Evolutionary conservation across 441 rosid genomes (phyloP), one percentile per base, ranked within the genome.

Genomic region (Rhodomyrtus psidioides): DNA sequence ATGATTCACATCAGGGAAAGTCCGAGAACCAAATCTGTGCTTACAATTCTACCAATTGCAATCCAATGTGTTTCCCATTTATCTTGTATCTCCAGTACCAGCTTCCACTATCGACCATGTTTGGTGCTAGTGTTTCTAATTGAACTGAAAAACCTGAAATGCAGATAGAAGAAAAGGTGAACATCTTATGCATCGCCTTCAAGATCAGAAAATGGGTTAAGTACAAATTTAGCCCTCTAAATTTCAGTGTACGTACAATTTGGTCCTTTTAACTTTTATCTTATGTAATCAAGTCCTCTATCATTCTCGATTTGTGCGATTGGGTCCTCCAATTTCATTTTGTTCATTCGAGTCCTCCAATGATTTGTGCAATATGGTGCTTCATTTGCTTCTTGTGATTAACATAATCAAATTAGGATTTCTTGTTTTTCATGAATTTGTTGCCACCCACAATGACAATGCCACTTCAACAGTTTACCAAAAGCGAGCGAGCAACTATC

Each of bases 51-150:
- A 92, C 89, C 90, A 91, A 81, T 87, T 95, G 94, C 93, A 97
- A 89, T 62, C 62, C 88, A 90, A 95, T 91, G 91, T 90, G 94
- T 49, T 90, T 30, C 79, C 94, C 94, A 2, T 92, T 84, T 83
- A 92, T 84, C 88, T 91, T 84, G 96, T 94, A 96, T 86, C 92
- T 92, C 99, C 98, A 97, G 70, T 91, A 92, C 98, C 98, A 96
- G 92, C 95, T 96, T 89, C 99, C 98, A 30, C 89, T 91, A 81
- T 94, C 94, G 90, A 90, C 89, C 91, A 85, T 75, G 60, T 85
- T 90, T 51, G 88, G 89, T 81, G 92, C 91, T 39, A 95, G 89
- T 55, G 92, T 92, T 85, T 91, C 93, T 81, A 94, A 87, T 79
- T 91, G 92, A 75, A 93, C 92, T 74, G 87, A 88, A 84, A 93